Conservation (phyloP, 169 alveolate genomes). For the Cryptosporidium ubiquitum region DNA sequence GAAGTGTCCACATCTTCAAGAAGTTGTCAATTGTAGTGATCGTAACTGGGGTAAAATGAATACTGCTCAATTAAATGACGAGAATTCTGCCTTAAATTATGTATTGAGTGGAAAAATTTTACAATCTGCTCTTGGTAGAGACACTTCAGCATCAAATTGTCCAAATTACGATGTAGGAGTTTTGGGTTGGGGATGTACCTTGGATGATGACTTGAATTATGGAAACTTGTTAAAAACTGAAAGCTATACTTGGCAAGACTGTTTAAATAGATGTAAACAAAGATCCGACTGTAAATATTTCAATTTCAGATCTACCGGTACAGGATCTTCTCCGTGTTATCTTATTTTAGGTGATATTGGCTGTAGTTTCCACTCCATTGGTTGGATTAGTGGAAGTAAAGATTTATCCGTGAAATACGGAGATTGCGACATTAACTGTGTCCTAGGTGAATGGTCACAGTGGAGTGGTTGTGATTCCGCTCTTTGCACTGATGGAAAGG, state of each 20-base stretch:
- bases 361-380: conserved; percentile 61
- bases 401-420: conserved; percentile 20
- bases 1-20: conserved; percentile 58
- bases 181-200: conserved; percentile 67
- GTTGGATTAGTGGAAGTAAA: conserved; percentile 57
- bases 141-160: conserved; percentile 20
- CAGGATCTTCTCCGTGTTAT: conserved; percentile 54
- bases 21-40: conserved; percentile 53
- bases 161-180: conserved; percentile 68
- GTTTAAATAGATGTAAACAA: conserved; percentile 51
- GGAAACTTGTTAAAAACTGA: conserved; percentile 25
- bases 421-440: conserved; percentile 60
- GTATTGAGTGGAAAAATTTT: conserved; percentile 13
- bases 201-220: conserved; percentile 25
- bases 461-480: conserved; percentile 71
- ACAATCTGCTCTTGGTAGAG: conserved; percentile 18
- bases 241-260: conserved; percentile 59
- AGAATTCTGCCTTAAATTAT: conserved; percentile 26
- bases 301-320: conserved; percentile 23
- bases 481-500: conserved; percentile 35
- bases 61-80: neutral
- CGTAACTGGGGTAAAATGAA: conserved; percentile 57
- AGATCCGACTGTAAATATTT: conserved; percentile 18
- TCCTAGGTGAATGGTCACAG: conserved; percentile 55
- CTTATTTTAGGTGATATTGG: conserved; percentile 61